phyloP scores from a whole-genome alignment of 176 grass and related monocot species.

The Eremochloa ophiuroides region DNA sequence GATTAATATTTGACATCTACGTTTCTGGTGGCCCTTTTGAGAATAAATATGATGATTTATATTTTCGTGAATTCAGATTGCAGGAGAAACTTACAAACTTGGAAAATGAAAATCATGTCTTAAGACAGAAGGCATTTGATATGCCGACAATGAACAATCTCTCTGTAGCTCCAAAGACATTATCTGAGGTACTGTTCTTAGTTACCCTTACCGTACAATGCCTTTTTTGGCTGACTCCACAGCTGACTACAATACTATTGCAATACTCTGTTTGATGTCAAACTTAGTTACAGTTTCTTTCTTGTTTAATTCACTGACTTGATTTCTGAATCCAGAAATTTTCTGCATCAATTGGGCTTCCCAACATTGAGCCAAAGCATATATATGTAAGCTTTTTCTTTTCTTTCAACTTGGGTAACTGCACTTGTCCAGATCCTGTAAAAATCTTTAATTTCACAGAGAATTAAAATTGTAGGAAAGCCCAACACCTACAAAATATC shows the following conservation, averaged over 20 bases:
- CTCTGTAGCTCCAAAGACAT: slow-evolving; percentile 37
- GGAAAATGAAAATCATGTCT: slow-evolving; percentile 90
- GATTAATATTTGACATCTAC: neutral
- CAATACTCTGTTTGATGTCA: neutral
- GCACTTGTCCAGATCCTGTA: slow-evolving; percentile 14
- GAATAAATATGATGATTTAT: slow-evolving; percentile 18
- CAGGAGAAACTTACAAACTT: slow-evolving; percentile 75
- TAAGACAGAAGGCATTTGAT: slow-evolving; percentile 73
- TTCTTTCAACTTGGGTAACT: slow-evolving; percentile 15
- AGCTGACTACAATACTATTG: neutral
- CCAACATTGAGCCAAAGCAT: slow-evolving; percentile 45
- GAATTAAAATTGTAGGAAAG: slow-evolving; percentile 57
- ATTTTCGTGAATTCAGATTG: slow-evolving; percentile 53
- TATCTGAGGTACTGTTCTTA: slow-evolving; percentile 62
- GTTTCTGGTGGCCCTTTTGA: neutral
- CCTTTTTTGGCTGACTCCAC: neutral
- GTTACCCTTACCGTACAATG: slow-evolving; percentile 7
- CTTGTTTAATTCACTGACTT: slow-evolving; percentile 25
- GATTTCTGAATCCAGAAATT: slow-evolving; percentile 53
- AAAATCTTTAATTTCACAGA: neutral
- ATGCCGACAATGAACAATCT: slow-evolving; percentile 46
- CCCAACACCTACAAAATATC: slow-evolving; percentile 65
- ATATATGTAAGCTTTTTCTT: slow-evolving; percentile 67
- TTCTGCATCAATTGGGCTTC: slow-evolving; percentile 49
- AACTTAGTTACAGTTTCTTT: neutral